Evolutionary conservation across 1,139 yeast species (phyloP).

Genomic region (Kurtzmaniella quercitrusa): DNA sequence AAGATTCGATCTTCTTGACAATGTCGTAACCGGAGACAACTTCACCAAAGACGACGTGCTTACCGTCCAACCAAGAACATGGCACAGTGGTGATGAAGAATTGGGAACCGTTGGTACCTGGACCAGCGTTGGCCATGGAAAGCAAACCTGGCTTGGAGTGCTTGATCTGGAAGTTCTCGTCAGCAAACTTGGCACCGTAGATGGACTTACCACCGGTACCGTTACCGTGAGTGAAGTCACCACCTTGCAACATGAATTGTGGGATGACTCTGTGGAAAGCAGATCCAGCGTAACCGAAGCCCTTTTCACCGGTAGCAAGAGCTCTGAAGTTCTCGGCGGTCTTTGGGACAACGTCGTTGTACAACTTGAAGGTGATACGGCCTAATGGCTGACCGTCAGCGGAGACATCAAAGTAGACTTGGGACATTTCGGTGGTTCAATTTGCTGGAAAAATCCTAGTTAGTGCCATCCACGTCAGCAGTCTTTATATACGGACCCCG

Average conservation of each 20-base stretch:
- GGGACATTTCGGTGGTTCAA: conserved; percentile 33
- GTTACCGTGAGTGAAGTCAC: conserved; percentile 91
- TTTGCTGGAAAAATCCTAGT: neutral
- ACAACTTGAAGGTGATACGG: conserved; percentile 52
- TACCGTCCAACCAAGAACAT: conserved; percentile 96
- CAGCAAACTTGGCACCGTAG: conserved; percentile 94
- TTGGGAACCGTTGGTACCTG: conserved; percentile 99
- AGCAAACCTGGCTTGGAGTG: conserved; percentile 93
- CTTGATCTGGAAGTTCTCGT: conserved; percentile 84
- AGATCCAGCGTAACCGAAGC: conserved; percentile 88
- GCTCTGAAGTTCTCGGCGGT: conserved; percentile 98
- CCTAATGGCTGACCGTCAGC: conserved; percentile 50
- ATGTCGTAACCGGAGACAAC: conserved; percentile 85
- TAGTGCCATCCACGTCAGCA: neutral
- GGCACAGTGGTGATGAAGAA: conserved; percentile 97
- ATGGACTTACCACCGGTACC: conserved; percentile 99
- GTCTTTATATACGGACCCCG: neutral
- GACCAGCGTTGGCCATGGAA: conserved; percentile 99
- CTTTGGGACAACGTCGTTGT: conserved; percentile 94
- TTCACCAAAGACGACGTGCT: conserved; percentile 99
- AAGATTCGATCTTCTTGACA: conserved; percentile 86
- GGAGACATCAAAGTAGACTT: conserved; percentile 75
- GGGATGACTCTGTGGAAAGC: conserved; percentile 99
- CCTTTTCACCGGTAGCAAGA: conserved; percentile 94
- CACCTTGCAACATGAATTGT: conserved; percentile 98